Base-by-base conservation (phyloP, 2,329 filamentous ascomycete genomes). In the Fusarium sp. region DNA sequence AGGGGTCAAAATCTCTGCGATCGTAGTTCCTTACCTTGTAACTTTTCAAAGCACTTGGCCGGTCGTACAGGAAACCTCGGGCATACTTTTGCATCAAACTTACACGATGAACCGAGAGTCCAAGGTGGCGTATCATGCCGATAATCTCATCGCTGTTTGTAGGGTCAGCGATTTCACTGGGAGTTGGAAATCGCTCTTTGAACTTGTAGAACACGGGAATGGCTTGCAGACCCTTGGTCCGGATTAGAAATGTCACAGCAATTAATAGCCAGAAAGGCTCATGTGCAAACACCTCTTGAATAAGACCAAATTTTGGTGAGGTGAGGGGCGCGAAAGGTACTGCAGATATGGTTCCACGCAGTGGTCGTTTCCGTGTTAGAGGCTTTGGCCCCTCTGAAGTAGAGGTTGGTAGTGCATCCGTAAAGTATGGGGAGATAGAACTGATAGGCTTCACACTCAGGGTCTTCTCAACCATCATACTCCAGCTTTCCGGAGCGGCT, bases 211-310 rank as follows among this genome's bases (percentile, higher is more conserved):
- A 91, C 0, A 92, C 85, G 0, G 95, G 95, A 28, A 96, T 90
- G 6, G 94, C 93, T 11, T 88, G 85, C 46, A 84, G 86, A 13
- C 93, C 95, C 4, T 88, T 85, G 0, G 94, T 97, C 62, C 92
- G 90, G 78, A 95, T 95, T 31, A 97, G 88, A 73, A 97, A 95
- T 1, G 93, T 94, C 7, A 94, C 90, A 14, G 92, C 94, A 31
- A 97, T 84, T 3, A 97, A 86, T 3, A 98, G 87, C 68, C 90
- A 90, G 78, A 97, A 97, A 0, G 94, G 92, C 58, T 94, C 86
- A 50, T 87, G 79, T 3, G 90, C 89, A 17, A 97, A 87, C 68
- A 90, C 87, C 77, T 97, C 95, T 77, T 98, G 95, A 38, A 97
- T 89, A 3, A 98, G 85, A 1, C 94, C 94, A 75, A 97, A 97